Base-by-base conservation (phyloP, 1,284 basidiomycete species). In the Irpex sp. region DNA sequence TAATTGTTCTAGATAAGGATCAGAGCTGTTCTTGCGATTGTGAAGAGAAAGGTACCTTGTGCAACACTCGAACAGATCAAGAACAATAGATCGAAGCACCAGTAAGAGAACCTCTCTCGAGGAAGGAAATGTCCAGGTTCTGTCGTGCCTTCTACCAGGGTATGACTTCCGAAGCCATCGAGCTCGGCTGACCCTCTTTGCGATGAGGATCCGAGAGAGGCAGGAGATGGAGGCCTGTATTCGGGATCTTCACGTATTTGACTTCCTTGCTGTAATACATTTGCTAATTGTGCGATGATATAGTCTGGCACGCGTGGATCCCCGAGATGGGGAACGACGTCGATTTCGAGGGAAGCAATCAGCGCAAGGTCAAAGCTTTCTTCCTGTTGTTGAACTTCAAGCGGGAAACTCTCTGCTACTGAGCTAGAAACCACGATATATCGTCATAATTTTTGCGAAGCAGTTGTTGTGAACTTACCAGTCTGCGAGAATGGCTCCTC, bases 61-160 rank as follows among this genome's bases (percentile, higher is more conserved):
- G 82, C 84, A 0, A 79, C 77, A 67, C 86, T 79, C 0, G 89
- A 89, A 69, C 91, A 94, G 26, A 92, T 82, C 66, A 91, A 74
- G 74, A 97, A 95, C 15, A 98, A 75, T 26, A 97, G 77, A 70
- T 97, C 94, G 65, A 98, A 91, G 69, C 93, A 95, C 95, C 96
- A 98, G 76, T 95, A 97, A 6, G 92, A 89, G 71, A 96, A 94
- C 7, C 91, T 81, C 75, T 98, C 96, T 57, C 92, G 82, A 0
- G 89, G 86, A 48, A 90, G 77, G 26, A 86, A 76, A 11, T 77
- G 73, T 0, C 83, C 83, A 31, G 77, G 77, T 55, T 84, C 82
- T 0, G 91, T 93, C 36, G 83, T 90, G 2, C 92, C 91, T 34
- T 81, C 67, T 13, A 78, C 76, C 52, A 79, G 68, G 6, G 72